Evolutionary conservation across 305 asterid species (phyloP).

Genomic region (Fraxinus ornus): DNA sequence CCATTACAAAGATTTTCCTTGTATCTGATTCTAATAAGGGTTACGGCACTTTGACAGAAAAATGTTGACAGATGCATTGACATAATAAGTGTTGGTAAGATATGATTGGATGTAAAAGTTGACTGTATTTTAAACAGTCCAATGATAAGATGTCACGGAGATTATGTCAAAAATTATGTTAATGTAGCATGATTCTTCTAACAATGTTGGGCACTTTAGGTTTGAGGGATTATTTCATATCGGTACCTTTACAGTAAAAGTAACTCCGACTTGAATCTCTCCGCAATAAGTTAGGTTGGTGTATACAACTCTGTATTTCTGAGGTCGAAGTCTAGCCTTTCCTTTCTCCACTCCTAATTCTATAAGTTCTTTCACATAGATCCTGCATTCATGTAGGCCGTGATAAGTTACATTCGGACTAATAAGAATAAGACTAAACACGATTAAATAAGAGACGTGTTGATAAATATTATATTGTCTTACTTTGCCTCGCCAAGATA

Average conservation of each 20-base stretch:
- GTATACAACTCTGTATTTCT: slow-evolving; percentile 30
- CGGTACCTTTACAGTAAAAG: slow-evolving; percentile 34
- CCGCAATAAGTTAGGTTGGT: slow-evolving; percentile 28
- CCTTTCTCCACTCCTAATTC: slow-evolving; percentile 40
- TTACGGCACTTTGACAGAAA: no score
- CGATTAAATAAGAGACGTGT: background rate
- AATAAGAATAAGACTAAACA: background rate
- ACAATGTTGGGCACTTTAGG: background rate
- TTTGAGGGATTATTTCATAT: background rate
- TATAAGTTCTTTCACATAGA: slow-evolving; percentile 40
- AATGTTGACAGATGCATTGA: no score
- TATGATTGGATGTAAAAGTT: no score
- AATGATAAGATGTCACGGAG: no score
- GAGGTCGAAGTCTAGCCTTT: slow-evolving; percentile 32
- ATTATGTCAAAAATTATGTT: no score
- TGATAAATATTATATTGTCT: background rate
- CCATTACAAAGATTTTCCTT: background rate
- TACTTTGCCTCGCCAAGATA: slow-evolving; percentile 40
- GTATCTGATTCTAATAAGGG: background rate
- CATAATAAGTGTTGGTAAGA: no score
- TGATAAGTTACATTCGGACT: background rate
- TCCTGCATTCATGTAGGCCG: slow-evolving; percentile 18
- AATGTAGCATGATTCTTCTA: background rate
- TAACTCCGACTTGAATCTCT: slow-evolving; percentile 39
- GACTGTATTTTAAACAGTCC: no score